Base-by-base conservation (phyloP, 495 filamentous ascomycete genomes). In the Pyrenopolyporus hunteri region DNA sequence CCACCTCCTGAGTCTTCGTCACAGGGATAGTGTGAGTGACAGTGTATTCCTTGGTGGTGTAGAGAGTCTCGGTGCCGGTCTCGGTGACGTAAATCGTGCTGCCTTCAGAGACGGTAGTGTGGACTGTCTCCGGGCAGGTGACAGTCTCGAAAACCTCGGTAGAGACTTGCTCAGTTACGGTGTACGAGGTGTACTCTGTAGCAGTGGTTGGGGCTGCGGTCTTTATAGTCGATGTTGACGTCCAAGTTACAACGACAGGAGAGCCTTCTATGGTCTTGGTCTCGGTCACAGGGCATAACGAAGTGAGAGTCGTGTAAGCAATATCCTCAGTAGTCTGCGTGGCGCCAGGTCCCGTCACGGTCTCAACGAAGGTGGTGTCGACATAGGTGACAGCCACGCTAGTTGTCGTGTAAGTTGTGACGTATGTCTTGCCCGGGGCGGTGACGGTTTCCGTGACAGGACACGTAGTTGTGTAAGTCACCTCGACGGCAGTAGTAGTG, bases 341-440 rank as follows among this genome's bases (percentile, higher is more conserved):
- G 29, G 59, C 59, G 7, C 63, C 60, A 17, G 70, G 57, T 31
- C 64, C 68, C 0, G 68, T 61, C 31, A 63, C 63, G 16, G 70
- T 73, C 23, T 62, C 67, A 43, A 64, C 28, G 13, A 70, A 28
- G 0, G 70, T 70, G 6, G 70, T 68, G n/a, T 72, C 58, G 10
- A 70, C 28, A 22, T 70, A 58, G 1, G 67, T 68, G 43, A 70
- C 67, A 28, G 58, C 63, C 16, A 72, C 67, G 40, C 68, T 68
- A 57, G 77, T 73, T 40, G 81, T 78, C 26, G 79, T 78, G 68
- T 78, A 80, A 33, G 79, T 80, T 19, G 71, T 75, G 23, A 71
- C 73, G 61, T 74, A 68, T 31, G 76, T 75, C 29, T 67, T 62
- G 43, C 73, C 70, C 42, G 65, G 57, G 57, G 70, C 52, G 40